These are phyloP conservation scores for Bruguiera parviflora DNA, from an alignment of 345 rosid genomes.

Conservation along the genomic window DNA sequence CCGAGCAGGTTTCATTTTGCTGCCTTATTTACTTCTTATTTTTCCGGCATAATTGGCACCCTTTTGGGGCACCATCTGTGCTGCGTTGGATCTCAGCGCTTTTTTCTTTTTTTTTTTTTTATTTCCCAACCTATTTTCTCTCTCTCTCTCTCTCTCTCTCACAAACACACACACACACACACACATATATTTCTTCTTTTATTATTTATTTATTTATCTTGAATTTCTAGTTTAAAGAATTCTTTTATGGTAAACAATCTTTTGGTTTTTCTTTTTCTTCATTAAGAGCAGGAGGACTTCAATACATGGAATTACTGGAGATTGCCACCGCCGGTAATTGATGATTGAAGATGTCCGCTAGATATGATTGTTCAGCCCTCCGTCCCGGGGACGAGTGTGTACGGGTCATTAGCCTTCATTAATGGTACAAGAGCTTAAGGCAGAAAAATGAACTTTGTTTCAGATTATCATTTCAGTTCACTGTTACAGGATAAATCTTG, in stretches of 20 bases:
- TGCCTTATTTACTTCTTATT: conserved; percentile 7
- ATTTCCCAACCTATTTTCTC: background rate
- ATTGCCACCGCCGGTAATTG: conserved; percentile 56
- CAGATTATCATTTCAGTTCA: background rate
- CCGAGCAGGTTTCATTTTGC: conserved; percentile 57
- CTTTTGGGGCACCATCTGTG: background rate
- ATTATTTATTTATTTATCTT: background rate
- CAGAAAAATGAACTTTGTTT: background rate
- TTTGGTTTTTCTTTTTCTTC: conserved; percentile 7
- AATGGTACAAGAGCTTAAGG: background rate
- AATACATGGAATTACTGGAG: conserved; percentile 96
- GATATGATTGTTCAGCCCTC: background rate
- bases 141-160: too few relatives aligned
- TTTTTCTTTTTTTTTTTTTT: background rate
- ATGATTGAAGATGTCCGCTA: conserved; percentile 31
- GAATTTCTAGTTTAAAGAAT: background rate
- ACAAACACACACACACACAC: too few relatives aligned
- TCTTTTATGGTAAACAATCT: background rate
- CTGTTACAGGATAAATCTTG: too few relatives aligned
- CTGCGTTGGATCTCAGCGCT: background rate
- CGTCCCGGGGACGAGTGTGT: background rate
- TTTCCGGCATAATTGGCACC: background rate
- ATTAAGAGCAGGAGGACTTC: conserved; percentile 65
- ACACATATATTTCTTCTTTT: too few relatives aligned
- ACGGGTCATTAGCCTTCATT: conserved; percentile 5